phyloP scores from a whole-genome alignment of 805 yeast genomes.

The Candida glaebosa region DNA sequence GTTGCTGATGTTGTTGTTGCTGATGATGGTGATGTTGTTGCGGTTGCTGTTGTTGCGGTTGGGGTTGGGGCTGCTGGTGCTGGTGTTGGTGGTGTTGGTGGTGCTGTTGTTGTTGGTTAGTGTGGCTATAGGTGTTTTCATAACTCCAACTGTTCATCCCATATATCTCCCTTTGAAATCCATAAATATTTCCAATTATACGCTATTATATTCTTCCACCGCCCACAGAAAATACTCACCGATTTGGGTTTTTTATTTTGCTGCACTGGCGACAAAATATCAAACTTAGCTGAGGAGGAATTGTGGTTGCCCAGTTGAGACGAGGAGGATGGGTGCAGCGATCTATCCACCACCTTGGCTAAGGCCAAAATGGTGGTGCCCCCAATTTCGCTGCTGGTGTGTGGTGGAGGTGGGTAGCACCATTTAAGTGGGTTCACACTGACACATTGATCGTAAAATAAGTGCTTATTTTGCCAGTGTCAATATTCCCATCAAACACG shows the following conservation, averaged over 20 bases:
- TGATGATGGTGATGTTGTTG: slow-evolving; percentile 1
- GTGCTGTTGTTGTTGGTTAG: background rate
- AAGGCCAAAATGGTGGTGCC: no score
- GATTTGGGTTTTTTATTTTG: background rate
- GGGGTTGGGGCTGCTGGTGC: background rate
- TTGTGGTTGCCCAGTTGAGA: no score
- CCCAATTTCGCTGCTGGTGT: no score
- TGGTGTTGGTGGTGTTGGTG: background rate
- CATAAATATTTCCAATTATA: background rate
- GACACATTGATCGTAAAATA: no score
- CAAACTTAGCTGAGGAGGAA: no score
- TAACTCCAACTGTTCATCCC: slow-evolving; percentile 3
- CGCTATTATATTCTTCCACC: background rate
- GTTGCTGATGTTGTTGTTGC: background rate
- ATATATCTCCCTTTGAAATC: background rate
- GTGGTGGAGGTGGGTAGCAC: no score
- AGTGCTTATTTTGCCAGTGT: no score
- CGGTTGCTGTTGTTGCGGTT: slow-evolving; percentile 1
- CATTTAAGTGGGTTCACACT: no score
- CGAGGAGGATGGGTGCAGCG: no score
- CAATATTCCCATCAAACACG: no score
- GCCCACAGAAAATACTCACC: background rate
- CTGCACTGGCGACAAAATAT: background rate
- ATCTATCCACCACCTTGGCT: no score
- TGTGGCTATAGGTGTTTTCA: slow-evolving; percentile 1